Percentiles rank a stretch among this genome's conserved stretches.
Evolutionary conservation across 2,329 filamentous ascomycete species (phyloP).

Genomic region (Zymoseptoria ardabiliae): DNA sequence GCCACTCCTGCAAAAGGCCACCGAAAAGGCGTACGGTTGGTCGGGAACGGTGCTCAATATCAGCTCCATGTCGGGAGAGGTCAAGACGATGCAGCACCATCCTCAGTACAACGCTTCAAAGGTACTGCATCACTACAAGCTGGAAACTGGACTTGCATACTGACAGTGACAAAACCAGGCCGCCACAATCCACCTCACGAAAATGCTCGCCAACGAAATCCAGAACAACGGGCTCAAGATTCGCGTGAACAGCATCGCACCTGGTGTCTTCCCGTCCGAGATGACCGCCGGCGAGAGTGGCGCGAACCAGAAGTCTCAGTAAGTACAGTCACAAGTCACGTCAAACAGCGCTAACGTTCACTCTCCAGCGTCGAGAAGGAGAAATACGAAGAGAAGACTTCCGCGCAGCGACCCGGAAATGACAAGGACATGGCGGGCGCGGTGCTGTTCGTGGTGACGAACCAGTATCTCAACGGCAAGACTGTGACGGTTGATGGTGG

Average conservation of each 20-base stretch:
- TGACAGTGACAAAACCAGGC: slow-evolving; percentile 32
- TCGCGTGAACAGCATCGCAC: slow-evolving; percentile 51
- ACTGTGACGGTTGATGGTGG: slow-evolving; percentile 49
- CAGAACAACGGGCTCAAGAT: slow-evolving; percentile 47
- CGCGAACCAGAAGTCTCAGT: slow-evolving; percentile 47
- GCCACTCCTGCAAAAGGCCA: slow-evolving; percentile 39
- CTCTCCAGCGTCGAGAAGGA: slow-evolving; percentile 32
- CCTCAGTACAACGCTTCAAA: slow-evolving; percentile 40
- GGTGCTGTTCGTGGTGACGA: slow-evolving; percentile 47
- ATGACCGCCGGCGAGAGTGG: slow-evolving; percentile 49
- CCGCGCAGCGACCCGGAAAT: slow-evolving; percentile 47
- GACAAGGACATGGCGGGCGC: slow-evolving; percentile 54
- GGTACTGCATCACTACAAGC: not conserved
- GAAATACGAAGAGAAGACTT: slow-evolving; percentile 43
- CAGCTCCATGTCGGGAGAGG: slow-evolving; percentile 38
- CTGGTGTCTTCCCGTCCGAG: slow-evolving; percentile 50
- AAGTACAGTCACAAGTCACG: slow-evolving; percentile 29
- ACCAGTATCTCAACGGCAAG: slow-evolving; percentile 45
- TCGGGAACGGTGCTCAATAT: slow-evolving; percentile 42
- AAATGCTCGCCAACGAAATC: slow-evolving; percentile 48
- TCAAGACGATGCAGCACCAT: slow-evolving; percentile 42
- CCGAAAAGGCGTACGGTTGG: slow-evolving; percentile 36
- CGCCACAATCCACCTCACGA: slow-evolving; percentile 48
- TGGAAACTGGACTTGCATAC: not conserved
- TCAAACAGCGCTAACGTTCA: not conserved